Conservation (phyloP, 2,329 filamentous ascomycete genomes). For the Pyrenophora teres region DNA sequence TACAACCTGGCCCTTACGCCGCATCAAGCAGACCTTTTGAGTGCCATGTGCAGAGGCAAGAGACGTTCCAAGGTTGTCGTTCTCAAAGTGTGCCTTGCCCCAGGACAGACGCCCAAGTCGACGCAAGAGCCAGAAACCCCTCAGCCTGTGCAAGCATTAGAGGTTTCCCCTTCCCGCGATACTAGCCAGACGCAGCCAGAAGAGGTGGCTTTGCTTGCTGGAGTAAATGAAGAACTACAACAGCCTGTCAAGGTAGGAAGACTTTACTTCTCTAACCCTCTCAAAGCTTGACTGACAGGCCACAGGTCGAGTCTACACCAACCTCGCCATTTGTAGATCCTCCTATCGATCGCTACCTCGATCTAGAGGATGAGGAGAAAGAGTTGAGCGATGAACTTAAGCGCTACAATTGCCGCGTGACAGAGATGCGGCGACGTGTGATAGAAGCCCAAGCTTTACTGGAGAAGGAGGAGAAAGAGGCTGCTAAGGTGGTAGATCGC, state of each 20-base stretch:
- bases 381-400: not conserved
- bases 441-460: not conserved
- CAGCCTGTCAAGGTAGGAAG: not conserved
- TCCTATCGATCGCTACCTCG: not conserved
- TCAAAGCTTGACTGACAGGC: not conserved
- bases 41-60: not conserved
- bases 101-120: not conserved
- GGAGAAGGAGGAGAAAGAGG: not conserved
- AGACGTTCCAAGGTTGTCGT: not conserved
- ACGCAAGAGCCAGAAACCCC: too few relatives aligned
- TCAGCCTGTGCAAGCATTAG: not conserved
- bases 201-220: not conserved
- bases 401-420: not conserved
- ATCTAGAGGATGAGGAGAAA: not conserved
- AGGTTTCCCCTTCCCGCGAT: not conserved
- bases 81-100: not conserved
- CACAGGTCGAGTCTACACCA: not conserved
- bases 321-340: not conserved
- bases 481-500: not conserved
- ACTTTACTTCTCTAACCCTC: not conserved
- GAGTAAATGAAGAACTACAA: not conserved
- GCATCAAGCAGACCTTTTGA: too few relatives aligned
- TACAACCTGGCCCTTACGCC: not conserved
- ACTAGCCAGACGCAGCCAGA: not conserved
- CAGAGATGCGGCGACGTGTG: not conserved